Conservation (phyloP, 2,329 filamentous ascomycete species). For the Ascosphaera aggregata region DNA sequence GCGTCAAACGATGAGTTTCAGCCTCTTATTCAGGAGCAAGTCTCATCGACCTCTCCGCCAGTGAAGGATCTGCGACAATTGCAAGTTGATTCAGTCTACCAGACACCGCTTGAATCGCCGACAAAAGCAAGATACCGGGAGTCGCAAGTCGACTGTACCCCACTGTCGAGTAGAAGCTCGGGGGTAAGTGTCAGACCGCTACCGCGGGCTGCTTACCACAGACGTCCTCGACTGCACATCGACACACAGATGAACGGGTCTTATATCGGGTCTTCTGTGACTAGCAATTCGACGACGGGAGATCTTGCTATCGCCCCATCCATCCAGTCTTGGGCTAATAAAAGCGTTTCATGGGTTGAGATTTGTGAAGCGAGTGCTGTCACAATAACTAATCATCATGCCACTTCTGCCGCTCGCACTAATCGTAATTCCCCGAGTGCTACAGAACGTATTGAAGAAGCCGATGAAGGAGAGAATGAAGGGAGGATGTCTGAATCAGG, state of each 20-base stretch:
- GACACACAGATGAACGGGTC: background rate
- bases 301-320: background rate
- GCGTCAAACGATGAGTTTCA: conserved; percentile 1
- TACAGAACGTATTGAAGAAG: background rate
- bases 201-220: background rate
- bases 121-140: background rate
- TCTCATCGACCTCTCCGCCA: background rate
- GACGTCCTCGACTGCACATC: background rate
- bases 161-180: background rate
- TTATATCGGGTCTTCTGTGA: background rate
- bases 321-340: background rate
- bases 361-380: background rate
- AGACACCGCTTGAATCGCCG: background rate
- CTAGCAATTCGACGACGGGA: background rate
- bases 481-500: background rate
- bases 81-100: background rate
- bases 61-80: background rate
- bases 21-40: background rate
- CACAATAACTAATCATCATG: background rate
- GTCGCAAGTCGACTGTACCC: background rate
- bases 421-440: background rate
- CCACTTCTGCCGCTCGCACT: background rate
- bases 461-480: background rate
- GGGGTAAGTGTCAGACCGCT: background rate
- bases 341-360: background rate